Evolutionary conservation across 2,329 filamentous ascomycete genomes (phyloP), one percentile per base, ranked within the genome.

Genomic region (Tolypocladium capitatum): DNA sequence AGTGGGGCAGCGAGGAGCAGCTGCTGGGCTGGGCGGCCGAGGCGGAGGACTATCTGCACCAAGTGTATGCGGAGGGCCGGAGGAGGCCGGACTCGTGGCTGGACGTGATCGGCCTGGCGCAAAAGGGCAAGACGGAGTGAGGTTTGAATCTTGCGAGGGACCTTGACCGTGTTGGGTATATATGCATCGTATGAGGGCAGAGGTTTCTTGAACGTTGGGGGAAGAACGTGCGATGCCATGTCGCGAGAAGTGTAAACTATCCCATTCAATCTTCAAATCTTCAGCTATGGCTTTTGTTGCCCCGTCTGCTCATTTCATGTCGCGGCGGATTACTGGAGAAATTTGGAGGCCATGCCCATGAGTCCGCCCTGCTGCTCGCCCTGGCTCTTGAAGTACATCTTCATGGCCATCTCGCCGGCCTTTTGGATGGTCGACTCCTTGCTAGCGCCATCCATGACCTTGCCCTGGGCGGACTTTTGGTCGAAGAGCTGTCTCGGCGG

Each of bases 301-400:
- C 24, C 8, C 28, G 21, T 28, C 14, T 28, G 21, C 21, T 9
- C 16, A 41, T 18, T 20, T 14, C 16, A 9, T 18, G 16, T 28
- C 9, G 16, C 24, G 4, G n/a, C 10, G 5, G 6, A 13, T 42
- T 32, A 43, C 13, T 51, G 34, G 24, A 75, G 56, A 49, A 73
- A 75, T 63, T 75, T 73, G 55, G 65, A 64, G 5, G 73, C 74
- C 57, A 77, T 51, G 24, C 64, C 59, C 56, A 72, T 49, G 46
- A 78, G 58, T 6, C 72, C 62, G 24, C 65, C 71, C 48, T 59
- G 52, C 51, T 58, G 49, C 53, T 73, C 65, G 20, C 75, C 75
- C 62, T 88, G 75, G 56, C 76, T 80, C 77, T 94, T 90, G 71
- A 94, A 69, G 66, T 90, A 95, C 79, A 95, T 84, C 76, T 94